These are phyloP conservation scores for Ganoderma lucidum DNA, from an alignment of 1,284 basidiomycete species.

Conservation along the genomic window DNA sequence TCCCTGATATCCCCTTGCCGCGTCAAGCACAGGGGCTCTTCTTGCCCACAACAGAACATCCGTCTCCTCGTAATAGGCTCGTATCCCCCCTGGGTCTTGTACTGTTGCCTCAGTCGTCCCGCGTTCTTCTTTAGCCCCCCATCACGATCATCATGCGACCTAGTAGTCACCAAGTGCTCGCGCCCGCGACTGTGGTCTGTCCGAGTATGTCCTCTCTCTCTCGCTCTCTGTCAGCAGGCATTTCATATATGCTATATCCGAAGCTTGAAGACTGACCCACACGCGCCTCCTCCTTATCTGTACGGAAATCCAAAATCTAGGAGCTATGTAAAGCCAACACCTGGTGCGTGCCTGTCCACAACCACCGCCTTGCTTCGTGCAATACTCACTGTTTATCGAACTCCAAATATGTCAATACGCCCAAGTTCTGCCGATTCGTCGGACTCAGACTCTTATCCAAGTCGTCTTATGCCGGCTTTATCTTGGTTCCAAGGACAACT, in stretches of 20 bases:
- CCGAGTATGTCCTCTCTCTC: not conserved
- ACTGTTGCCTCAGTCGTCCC: not conserved
- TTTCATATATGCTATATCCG: not conserved
- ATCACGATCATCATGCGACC: not conserved
- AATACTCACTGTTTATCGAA: not conserved
- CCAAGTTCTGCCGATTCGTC: not conserved
- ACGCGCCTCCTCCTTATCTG: not conserved
- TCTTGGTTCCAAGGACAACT: not conserved
- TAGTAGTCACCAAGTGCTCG: not conserved
- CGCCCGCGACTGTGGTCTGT: not conserved
- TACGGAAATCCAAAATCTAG: not conserved
- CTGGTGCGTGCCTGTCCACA: not conserved
- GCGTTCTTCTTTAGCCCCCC: not conserved
- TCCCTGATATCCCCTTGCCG: not conserved
- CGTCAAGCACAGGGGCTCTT: not conserved
- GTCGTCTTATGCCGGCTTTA: not conserved
- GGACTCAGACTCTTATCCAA: not conserved
- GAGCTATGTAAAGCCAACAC: not conserved
- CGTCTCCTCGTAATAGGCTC: not conserved
- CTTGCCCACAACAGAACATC: not conserved
- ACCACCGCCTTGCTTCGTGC: not conserved
- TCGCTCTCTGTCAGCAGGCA: not conserved
- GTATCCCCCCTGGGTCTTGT: not conserved
- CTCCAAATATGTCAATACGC: not conserved
- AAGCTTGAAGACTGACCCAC: too few species aligned